Base-by-base conservation (phyloP, 2,329 filamentous ascomycete species). In the Colletotrichum cuscutae region DNA sequence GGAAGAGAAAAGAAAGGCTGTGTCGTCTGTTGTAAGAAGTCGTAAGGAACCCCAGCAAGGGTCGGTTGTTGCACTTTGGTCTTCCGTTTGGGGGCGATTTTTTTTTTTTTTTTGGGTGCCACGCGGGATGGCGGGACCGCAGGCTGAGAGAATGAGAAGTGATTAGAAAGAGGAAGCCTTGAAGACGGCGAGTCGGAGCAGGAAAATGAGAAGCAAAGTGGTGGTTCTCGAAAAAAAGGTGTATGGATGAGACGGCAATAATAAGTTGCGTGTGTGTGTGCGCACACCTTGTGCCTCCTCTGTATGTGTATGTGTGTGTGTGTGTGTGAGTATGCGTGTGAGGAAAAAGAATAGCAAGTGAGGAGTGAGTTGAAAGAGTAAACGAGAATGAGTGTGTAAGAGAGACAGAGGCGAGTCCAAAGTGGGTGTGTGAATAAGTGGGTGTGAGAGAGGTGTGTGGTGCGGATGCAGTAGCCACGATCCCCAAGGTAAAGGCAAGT, bases 401-500 rank as follows among this genome's bases (percentile, higher is more conserved):
- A 35, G 64, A n/a, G 19, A 2, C 19, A 52, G 56, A 30, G 46
- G 58, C 53, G 65, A 61, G 57, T 42, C 37, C 49, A 59, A 60
- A 67, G 71, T 65, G 66, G 57, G 54, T 68, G 70, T 68, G 56
- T 52, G 46, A 74, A 67, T 64, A 70, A 69, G 67, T 67, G 70
- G 66, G 62, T 65, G 69, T 49, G 52, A 70, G 66, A 62, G 65
- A 68, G 66, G 62, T 65, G 69, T 49, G 52, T 57, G 65, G 72
- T 71, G 67, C 60, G 65, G 59, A 58, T 63, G 68, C 57, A 62
- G 63, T 49, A 54, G 54, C 32, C 24, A 65, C 62, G 62, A 24
- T 49, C 28, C 37, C 28, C 28, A 49, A 57, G 35, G 57, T 13
- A 42, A 42, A 7, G 13, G 37, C 37, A 42, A 42, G 15, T 42